A percentile compares a stretch with the other conserved stretches of the same genome.
Evolutionary conservation across 305 asterid genomes (phyloP).

Genomic region (Fraxinus sp.): DNA sequence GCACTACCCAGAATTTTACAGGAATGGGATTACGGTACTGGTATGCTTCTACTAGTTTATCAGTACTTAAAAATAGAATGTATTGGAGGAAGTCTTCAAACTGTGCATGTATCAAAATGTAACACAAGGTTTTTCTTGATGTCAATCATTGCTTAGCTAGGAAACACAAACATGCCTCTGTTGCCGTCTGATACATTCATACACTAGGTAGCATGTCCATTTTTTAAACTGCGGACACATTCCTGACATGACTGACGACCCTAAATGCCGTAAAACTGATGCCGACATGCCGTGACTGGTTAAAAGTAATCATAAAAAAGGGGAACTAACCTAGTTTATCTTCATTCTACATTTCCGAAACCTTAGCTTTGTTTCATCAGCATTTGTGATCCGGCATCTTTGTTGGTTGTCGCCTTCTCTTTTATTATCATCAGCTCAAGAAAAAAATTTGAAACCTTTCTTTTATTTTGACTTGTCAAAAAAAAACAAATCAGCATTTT

Average conservation of each 20-base stretch:
- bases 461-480: background rate
- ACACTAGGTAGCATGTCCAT: background rate
- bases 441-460: background rate
- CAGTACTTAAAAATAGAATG: background rate
- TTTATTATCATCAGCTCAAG: background rate
- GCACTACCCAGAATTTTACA: conserved; percentile 79
- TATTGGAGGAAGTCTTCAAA: background rate
- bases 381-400: background rate
- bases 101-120: conserved; percentile 4
- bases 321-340: background rate
- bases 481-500: background rate
- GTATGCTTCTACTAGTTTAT: conserved; percentile 46
- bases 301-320: background rate
- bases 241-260: background rate
- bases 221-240: background rate
- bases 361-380: background rate
- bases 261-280: background rate
- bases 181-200: background rate
- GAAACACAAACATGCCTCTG: background rate
- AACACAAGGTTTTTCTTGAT: background rate
- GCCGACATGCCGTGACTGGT: background rate
- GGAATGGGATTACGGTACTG: conserved; percentile 80
- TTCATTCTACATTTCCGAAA: background rate
- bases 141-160: background rate
- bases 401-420: background rate